Percentiles rank a stretch among this genome's conserved stretches.
Conservation (phyloP, 1,284 basidiomycete genomes). For the Ceratobasidium sp. region DNA sequence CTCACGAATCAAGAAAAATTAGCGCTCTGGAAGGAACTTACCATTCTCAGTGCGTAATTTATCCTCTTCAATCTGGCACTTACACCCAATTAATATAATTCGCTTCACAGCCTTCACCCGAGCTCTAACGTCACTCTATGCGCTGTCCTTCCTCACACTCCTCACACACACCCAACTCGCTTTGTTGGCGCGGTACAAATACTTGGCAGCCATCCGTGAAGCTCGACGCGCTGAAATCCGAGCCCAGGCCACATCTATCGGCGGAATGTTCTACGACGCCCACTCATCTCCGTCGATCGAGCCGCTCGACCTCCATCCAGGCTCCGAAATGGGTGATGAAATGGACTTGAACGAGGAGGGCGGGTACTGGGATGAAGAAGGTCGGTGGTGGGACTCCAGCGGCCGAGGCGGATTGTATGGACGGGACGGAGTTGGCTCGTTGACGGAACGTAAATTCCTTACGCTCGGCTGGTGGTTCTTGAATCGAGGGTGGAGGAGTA, state of each 20-base stretch:
- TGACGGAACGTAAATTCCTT: conserved; percentile 80
- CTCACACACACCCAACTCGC: conserved; percentile 86
- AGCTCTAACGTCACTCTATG: conserved; percentile 85
- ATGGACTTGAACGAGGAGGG: conserved; percentile 48
- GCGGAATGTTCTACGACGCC: conserved; percentile 7
- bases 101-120: conserved; percentile 75
- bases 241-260: conserved; percentile 54
- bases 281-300: background rate
- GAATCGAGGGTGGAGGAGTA: conserved; percentile 87
- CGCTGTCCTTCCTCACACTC: conserved; percentile 80
- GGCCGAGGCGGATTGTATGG: conserved; percentile 50
- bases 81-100: conserved; percentile 14
- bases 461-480: conserved; percentile 92
- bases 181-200: conserved; percentile 83
- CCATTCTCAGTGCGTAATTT: conserved; percentile 71
- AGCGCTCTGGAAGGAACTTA: conserved; percentile 85
- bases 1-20: conserved; percentile 63
- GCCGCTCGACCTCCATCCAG: conserved; percentile 6
- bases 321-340: conserved; percentile 24
- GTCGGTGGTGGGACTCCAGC: conserved; percentile 47
- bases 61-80: background rate
- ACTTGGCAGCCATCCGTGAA: conserved; percentile 75
- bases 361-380: conserved; percentile 50
- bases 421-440: conserved; percentile 55
- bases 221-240: conserved; percentile 69